Evolutionary conservation across 805 yeast species (phyloP), one percentile per base, ranked within the genome.

Genomic region (Kodamaea restingae): DNA sequence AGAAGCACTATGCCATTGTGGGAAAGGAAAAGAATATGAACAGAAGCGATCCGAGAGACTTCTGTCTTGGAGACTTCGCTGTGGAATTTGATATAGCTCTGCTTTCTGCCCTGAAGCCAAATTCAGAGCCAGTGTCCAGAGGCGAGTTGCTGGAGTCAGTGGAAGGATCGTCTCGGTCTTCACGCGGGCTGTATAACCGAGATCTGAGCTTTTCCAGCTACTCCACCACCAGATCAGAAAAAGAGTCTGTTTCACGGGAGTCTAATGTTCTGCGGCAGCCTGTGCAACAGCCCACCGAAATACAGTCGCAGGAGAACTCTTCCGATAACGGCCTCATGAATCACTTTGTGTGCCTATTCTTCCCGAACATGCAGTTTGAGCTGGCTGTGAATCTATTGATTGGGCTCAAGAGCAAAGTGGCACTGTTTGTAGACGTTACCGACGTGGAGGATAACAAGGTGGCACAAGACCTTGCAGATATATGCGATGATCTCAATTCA

Each of bases 311-410:
- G 24, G 8, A 7, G 8, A 21, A 21, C 9, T 9, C 9, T 21
- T 21, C 9, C 24, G 24, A 21, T 7, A 7, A 21, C 24, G 7
- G 8, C 7, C 24, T 9, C 24, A 9, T 21, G 8, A 21, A 21
- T 9, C 38, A 24, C 18, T 43, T 43, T 25, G 30, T 40, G 9
- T 38, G 40, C 28, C 28, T 25, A 6, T 27, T 43, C 18, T 40
- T 43, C 24, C 46, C 46, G 1, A 31, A 21, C 10, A 20, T 25
- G n/a, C 43, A 43, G 11, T 28, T 39, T 15, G 24, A n/a, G 8
- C 32, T 20, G 17, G 21, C 32, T 7, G 12, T 40, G 4, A 18
- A 18, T 15, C 36, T 30, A 14, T 15, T 36, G 9, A 15, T 40
- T 3, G 32, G 24, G n/a, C 35, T 29, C 27, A 30, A 24, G 21